These are phyloP conservation scores for Penicillium dipodomyicola DNA, from an alignment of 495 filamentous ascomycete species.

Conservation along the genomic window DNA sequence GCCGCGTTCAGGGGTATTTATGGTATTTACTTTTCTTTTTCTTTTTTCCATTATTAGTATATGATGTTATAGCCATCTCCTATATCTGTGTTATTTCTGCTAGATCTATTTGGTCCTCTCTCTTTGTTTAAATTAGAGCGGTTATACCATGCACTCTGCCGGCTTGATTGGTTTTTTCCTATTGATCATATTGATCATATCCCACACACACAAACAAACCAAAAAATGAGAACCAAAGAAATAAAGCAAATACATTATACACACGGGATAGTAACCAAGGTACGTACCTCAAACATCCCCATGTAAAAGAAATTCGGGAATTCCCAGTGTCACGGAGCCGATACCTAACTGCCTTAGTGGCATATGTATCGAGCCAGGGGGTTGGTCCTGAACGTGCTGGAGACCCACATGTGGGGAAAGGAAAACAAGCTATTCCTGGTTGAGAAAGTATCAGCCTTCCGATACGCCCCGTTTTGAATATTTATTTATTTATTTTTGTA, in stretches of 20 bases:
- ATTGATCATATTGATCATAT: not conserved
- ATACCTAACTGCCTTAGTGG: conserved; percentile 10
- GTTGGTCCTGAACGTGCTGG: conserved; percentile 12
- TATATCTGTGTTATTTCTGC: not conserved
- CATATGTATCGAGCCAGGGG: conserved; percentile 8
- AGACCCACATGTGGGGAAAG: conserved; percentile 3
- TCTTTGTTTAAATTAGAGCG: not conserved
- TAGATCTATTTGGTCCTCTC: not conserved
- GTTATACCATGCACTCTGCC: not conserved
- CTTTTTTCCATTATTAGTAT: not conserved
- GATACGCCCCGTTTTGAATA: conserved; percentile 2
- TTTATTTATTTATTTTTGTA: not conserved
- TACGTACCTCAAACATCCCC: not conserved
- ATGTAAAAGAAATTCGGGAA: not conserved
- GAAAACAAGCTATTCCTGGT: not conserved
- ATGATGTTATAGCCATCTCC: not conserved
- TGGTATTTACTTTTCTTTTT: not conserved
- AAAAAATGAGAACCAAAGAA: not conserved
- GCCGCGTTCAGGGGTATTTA: conserved; percentile 10
- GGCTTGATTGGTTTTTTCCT: not conserved
- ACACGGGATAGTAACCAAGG: not conserved
- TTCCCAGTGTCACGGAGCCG: conserved; percentile 19
- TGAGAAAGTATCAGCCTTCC: not conserved
- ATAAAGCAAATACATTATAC: not conserved
- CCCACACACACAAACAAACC: not conserved